phyloP scores from a whole-genome alignment of 192 early-diverging fungal species.

The Backusella circina region DNA sequence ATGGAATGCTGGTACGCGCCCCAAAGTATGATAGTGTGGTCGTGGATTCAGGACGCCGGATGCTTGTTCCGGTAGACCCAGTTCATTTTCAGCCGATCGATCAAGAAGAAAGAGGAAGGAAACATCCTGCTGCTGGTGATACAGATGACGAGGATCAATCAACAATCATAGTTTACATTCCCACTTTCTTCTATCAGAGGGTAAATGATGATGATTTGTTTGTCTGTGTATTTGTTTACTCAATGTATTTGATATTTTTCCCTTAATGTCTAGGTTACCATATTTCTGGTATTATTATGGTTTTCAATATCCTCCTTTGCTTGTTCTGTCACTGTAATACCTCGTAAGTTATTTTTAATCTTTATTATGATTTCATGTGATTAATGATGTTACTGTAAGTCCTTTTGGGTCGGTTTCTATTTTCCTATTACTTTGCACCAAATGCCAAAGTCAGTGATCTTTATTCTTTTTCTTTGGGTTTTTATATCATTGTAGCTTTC shows the following conservation, averaged over 20 bases:
- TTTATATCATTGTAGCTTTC: constrained; percentile 43
- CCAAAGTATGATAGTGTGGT: constrained; percentile 84
- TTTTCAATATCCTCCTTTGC: constrained; percentile 47
- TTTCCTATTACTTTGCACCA: constrained; percentile 40
- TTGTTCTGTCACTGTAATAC: constrained; percentile 43
- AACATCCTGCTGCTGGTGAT: constrained; percentile 43
- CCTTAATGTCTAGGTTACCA: constrained; percentile 23
- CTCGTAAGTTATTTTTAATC: constrained; percentile 31
- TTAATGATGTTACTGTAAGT: constrained; percentile 35
- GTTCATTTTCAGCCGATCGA: constrained; percentile 49
- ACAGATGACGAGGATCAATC: constrained; percentile 54
- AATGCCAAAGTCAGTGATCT: constrained; percentile 70
- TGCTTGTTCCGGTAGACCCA: constrained; percentile 77
- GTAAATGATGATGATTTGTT: constrained; percentile 26
- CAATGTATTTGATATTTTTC: neutral
- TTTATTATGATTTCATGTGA: constrained; percentile 2
- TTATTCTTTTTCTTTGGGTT: constrained; percentile 69
- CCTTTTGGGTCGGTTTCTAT: constrained; percentile 50
- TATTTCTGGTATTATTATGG: constrained; percentile 52
- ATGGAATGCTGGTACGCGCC: constrained; percentile 74
- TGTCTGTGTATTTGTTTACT: neutral
- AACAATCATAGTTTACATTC: constrained; percentile 82
- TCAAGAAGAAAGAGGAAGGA: constrained; percentile 55
- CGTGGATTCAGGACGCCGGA: constrained; percentile 71
- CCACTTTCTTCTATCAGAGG: constrained; percentile 61